These are phyloP conservation scores for Omphalotus guepiniiformis DNA, from an alignment of 768 basidiomycete genomes.

Conservation along the genomic window DNA sequence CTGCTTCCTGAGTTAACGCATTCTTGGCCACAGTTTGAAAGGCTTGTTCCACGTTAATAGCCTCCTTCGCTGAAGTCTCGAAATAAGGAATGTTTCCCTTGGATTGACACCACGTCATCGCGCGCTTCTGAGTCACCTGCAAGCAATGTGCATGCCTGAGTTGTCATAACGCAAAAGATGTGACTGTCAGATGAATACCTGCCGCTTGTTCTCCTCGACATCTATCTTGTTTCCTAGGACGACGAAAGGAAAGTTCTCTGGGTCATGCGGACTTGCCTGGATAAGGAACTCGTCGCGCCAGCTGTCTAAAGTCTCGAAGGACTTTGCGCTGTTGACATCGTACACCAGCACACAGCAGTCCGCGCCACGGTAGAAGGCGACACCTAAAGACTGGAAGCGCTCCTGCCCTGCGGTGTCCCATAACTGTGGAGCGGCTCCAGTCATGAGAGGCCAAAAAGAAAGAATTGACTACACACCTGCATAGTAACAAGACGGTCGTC, in stretches of 20 bases:
- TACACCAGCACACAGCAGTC: slow-evolving; percentile 99
- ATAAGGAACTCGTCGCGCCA: slow-evolving; percentile 99
- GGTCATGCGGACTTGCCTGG: slow-evolving; percentile 97
- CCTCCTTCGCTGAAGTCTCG: slow-evolving; percentile 99
- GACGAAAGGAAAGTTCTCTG: slow-evolving; percentile 99
- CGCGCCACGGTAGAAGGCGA: slow-evolving; percentile 98
- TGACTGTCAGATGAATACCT: slow-evolving; percentile 50
- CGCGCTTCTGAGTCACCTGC: slow-evolving; percentile 97
- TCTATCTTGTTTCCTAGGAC: slow-evolving; percentile 99
- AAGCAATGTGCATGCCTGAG: slow-evolving; percentile 8
- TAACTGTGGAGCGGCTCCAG: slow-evolving; percentile 44
- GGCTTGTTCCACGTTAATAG: slow-evolving; percentile 99
- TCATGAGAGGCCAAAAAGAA: slow-evolving; percentile 6
- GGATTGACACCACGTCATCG: slow-evolving; percentile 99
- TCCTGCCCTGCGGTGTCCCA: slow-evolving; percentile 99
- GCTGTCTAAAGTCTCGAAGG: slow-evolving; percentile 96
- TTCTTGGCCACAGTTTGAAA: slow-evolving; percentile 99
- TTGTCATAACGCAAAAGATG: neutral
- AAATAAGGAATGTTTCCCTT: slow-evolving; percentile 99
- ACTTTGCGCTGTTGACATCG: slow-evolving; percentile 98
- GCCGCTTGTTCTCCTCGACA: slow-evolving; percentile 96
- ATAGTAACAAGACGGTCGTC: slow-evolving; percentile 98
- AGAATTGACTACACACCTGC: slow-evolving; percentile 61
- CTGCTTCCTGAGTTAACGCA: slow-evolving; percentile 94
- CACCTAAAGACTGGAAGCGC: slow-evolving; percentile 97